Evolutionary conservation across 805 yeast genomes (phyloP), one percentile per base, ranked within the genome.

Genomic region (Saccharomycopsis malanga): DNA sequence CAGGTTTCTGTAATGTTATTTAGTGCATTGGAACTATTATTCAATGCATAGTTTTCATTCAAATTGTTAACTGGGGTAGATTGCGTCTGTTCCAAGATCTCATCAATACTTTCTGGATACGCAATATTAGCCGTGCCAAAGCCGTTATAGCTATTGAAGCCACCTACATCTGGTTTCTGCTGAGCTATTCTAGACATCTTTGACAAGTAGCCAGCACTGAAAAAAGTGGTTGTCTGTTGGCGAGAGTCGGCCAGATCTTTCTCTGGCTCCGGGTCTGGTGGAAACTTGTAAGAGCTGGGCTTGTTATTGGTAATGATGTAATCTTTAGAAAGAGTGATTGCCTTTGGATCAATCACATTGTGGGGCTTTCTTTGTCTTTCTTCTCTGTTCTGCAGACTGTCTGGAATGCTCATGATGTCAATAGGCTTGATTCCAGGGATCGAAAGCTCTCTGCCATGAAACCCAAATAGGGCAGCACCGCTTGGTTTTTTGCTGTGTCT

Each of bases 381-480:
- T 61, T 36, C 54, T 58, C 59, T 30, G 58, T 56, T 5, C 50
- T 5, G 63, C 4, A 45, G 35, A 36, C 36, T 22, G 22, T 39
- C 36, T 23, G 42, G 15, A 7, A 48, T 20, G 24, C 45, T 44
- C 23, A 27, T 41, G 17, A 51, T 23, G 23, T 51, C 54, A 2
- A 51, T 49, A 5, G 54, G 52, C 24, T 34, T 55, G 3, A 68
- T 45, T 10, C 83, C 83, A 4, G 79, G 74, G 39, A 83, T 72
- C 2, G 85, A 77, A 32, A 83, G 61, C 40, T 78, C 82, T 49
- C 76, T 74, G 50, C 72, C 72, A 59, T 83, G 89, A 39, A 74
- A 83, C 0, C 94, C 94, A 62, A 84, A 84, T 23, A 84, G 83
- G 2, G 85, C 91, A 3, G 91, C 81, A 12, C 94, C 94, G 66